Conservation (phyloP, 345 rosid genomes). For the Eucalyptus curtisii region DNA sequence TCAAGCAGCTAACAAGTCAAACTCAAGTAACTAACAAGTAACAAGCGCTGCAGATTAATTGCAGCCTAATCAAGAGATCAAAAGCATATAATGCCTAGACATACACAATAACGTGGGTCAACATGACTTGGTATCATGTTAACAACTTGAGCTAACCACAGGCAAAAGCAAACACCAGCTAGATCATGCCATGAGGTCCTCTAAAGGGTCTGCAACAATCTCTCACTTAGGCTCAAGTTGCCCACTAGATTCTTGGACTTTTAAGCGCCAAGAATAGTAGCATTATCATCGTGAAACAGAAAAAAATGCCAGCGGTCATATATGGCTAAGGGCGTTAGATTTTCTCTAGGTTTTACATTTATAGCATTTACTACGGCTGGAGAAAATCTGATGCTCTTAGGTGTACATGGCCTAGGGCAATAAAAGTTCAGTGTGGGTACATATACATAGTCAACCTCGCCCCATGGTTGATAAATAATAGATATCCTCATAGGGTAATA, state of each 20-base stretch:
- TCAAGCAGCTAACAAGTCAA: background rate
- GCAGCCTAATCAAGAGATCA: background rate
- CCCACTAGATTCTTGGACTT: background rate
- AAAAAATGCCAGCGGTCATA: background rate
- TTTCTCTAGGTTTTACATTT: background rate
- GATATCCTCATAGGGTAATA: background rate
- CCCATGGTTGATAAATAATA: background rate
- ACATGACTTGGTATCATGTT: background rate
- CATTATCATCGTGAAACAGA: background rate
- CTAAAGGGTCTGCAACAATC: background rate
- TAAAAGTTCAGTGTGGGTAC: background rate
- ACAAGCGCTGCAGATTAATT: background rate
- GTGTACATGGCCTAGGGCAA: background rate
- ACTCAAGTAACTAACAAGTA: background rate
- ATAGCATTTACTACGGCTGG: background rate
- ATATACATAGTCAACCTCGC: background rate
- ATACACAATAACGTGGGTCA: background rate
- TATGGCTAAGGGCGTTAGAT: background rate
- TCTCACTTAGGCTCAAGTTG: background rate
- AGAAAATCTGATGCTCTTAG: background rate
- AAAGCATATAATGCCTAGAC: background rate
- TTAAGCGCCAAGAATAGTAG: background rate
- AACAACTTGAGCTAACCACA: background rate
- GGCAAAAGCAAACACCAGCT: background rate
- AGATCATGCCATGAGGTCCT: background rate